These are phyloP conservation scores for Xylariaceae sp. DNA, from an alignment of 2,329 filamentous ascomycete genomes.

Conservation along the genomic window DNA sequence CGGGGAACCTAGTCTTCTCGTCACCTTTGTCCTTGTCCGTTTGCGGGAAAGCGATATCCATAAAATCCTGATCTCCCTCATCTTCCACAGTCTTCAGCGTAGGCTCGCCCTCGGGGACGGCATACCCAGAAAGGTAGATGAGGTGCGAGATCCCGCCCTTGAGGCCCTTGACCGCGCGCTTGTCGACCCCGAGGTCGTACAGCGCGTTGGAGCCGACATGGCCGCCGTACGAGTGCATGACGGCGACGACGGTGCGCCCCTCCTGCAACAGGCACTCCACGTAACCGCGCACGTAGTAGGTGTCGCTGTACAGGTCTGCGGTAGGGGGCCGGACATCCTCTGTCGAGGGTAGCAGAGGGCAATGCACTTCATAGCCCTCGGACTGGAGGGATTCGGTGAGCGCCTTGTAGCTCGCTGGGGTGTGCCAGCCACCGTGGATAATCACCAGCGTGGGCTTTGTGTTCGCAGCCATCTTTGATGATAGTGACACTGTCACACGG, in stretches of 20 bases:
- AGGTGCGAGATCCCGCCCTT: conserved; percentile 22
- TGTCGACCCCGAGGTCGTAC: conserved; percentile 13
- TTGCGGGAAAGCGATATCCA: conserved; percentile 10
- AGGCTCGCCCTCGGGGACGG: conserved; percentile 6
- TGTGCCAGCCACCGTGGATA: conserved; percentile 16
- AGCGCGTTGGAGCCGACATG: conserved; percentile 26
- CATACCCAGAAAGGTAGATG: conserved; percentile 20
- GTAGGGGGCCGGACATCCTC: conserved; percentile 22
- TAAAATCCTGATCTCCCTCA: conserved; percentile 9
- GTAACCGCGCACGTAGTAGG: conserved; percentile 15
- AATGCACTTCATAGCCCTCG: conserved; percentile 15
- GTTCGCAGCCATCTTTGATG: conserved; percentile 6
- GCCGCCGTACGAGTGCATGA: conserved; percentile 28
- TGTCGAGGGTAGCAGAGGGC: conserved; percentile 12
- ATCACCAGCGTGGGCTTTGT: conserved; percentile 13
- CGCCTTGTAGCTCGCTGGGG: conserved; percentile 13
- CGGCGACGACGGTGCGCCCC: conserved; percentile 16
- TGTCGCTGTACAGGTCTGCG: conserved; percentile 19
- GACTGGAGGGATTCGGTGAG: conserved; percentile 7
- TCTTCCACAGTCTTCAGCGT: conserved; percentile 13
- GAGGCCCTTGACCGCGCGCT: conserved; percentile 12
- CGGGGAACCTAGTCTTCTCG: conserved; percentile 3
- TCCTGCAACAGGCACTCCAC: conserved; percentile 18
- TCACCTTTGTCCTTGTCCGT: conserved; percentile 13
- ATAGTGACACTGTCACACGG: too few relatives aligned